Percentiles rank a stretch among this genome's conserved stretches.
Evolutionary conservation across 23 red algal species (phyloP).

Genomic region (Gracilaria gracilis): DNA sequence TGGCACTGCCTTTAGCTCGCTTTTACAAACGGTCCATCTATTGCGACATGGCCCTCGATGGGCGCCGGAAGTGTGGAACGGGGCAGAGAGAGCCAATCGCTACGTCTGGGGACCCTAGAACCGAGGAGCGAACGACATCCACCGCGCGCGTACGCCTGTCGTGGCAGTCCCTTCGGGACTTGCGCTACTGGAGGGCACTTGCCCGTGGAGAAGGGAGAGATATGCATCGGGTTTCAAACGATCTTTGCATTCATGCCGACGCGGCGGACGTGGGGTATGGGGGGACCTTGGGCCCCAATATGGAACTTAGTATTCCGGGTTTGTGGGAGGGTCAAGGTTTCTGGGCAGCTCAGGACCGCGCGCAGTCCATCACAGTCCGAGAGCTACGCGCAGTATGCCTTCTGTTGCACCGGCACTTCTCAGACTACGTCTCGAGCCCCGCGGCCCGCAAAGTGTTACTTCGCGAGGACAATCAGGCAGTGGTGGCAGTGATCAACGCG

Average conservation of each 20-base stretch:
- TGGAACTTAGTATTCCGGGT: background rate
- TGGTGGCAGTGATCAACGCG: constrained; percentile 8
- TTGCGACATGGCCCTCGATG: no score
- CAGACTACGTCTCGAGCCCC: constrained; percentile 7
- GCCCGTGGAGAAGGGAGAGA: constrained; percentile 7
- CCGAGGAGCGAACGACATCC: background rate
- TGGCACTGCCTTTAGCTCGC: no score
- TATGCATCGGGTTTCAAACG: background rate
- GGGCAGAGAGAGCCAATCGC: background rate
- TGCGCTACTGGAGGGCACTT: background rate
- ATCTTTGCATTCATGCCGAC: background rate
- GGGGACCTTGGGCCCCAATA: background rate
- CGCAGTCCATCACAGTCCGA: background rate
- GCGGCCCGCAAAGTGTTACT: background rate
- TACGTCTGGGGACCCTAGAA: background rate
- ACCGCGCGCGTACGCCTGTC: background rate
- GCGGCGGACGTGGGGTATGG: constrained; percentile 1
- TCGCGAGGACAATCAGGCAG: constrained; percentile 16
- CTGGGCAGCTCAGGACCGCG: background rate
- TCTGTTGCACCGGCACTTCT: constrained; percentile 1
- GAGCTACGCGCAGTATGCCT: constrained; percentile 16
- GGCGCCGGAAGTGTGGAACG: no score
- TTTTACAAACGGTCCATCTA: no score
- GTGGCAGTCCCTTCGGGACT: background rate
- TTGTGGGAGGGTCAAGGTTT: constrained; percentile 44